phyloP scores from a whole-genome alignment of 2,329 filamentous ascomycete genomes.

The Zymoseptoria brevis region DNA sequence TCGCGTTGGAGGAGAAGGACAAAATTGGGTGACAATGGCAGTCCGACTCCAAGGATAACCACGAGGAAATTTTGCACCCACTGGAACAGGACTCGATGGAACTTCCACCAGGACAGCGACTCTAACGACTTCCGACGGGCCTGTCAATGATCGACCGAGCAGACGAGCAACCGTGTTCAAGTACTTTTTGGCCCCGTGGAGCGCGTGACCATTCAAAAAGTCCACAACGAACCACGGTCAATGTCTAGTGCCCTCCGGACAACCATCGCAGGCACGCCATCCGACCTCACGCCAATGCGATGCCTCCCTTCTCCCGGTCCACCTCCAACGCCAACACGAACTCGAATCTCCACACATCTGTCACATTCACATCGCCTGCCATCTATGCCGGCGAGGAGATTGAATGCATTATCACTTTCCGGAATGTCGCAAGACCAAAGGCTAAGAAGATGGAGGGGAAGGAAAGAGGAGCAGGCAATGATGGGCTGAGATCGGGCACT shows the following conservation, averaged over 20 bases:
- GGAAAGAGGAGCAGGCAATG: slow-evolving; percentile 4
- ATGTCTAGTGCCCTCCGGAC: not conserved
- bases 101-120: not conserved
- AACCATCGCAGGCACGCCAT: not conserved
- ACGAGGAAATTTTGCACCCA: not conserved
- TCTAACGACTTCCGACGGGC: not conserved
- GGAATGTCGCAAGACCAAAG: slow-evolving; percentile 60
- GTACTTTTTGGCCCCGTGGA: not conserved
- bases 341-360: slow-evolving; percentile 85
- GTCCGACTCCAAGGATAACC: not conserved
- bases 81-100: not conserved
- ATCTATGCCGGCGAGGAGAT: slow-evolving; percentile 96
- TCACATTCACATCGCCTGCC: slow-evolving; percentile 87
- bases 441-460: slow-evolving; percentile 14
- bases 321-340: not conserved
- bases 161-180: not conserved
- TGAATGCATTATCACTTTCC: slow-evolving; percentile 93
- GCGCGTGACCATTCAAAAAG: not conserved
- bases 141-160: not conserved
- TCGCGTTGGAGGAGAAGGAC: not conserved
- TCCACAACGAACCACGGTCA: not conserved
- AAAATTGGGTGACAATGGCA: not conserved
- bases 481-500: not conserved
- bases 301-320: not conserved
- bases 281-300: not conserved